phyloP scores from a whole-genome alignment of 1,284 basidiomycete genomes.

The Microbotryum saponariae region DNA sequence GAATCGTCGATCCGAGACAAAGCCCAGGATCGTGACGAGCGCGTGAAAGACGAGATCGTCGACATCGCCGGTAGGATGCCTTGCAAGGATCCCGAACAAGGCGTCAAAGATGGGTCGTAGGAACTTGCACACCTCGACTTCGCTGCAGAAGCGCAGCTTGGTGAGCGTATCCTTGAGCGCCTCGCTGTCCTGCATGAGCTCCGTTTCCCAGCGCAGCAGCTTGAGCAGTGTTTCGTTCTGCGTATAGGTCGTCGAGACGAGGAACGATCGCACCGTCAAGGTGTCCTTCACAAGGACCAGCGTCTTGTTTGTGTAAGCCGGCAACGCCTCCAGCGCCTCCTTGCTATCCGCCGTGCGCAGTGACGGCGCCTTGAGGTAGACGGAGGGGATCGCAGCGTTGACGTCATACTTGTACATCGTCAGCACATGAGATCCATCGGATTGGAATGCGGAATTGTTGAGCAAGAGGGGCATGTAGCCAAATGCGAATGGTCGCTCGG shows the following conservation, averaged over 20 bases:
- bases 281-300: slow-evolving; percentile 68
- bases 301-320: slow-evolving; percentile 57
- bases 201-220: slow-evolving; percentile 70
- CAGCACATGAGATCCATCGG: slow-evolving; percentile 78
- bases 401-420: slow-evolving; percentile 62
- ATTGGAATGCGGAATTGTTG: slow-evolving; percentile 64
- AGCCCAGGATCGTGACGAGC: slow-evolving; percentile 69
- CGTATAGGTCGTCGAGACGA: slow-evolving; percentile 87
- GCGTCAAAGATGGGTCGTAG: slow-evolving; percentile 78
- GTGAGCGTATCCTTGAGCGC: slow-evolving; percentile 64
- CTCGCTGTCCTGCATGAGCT: slow-evolving; percentile 54
- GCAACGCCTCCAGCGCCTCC: slow-evolving; percentile 44
- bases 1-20: slow-evolving; percentile 90
- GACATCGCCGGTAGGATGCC: slow-evolving; percentile 68
- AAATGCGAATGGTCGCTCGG: slow-evolving; percentile 79
- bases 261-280: slow-evolving; percentile 73
- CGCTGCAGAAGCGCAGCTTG: slow-evolving; percentile 52
- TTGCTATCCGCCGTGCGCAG: slow-evolving; percentile 61
- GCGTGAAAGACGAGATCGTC: slow-evolving; percentile 83
- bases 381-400: slow-evolving; percentile 17
- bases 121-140: slow-evolving; percentile 74
- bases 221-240: slow-evolving; percentile 81
- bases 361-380: slow-evolving; percentile 51
- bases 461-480: slow-evolving; percentile 83
- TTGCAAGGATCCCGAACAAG: slow-evolving; percentile 75